Conservation (phyloP, 179 eudicot genomes). For the Beta macrorhiza region DNA sequence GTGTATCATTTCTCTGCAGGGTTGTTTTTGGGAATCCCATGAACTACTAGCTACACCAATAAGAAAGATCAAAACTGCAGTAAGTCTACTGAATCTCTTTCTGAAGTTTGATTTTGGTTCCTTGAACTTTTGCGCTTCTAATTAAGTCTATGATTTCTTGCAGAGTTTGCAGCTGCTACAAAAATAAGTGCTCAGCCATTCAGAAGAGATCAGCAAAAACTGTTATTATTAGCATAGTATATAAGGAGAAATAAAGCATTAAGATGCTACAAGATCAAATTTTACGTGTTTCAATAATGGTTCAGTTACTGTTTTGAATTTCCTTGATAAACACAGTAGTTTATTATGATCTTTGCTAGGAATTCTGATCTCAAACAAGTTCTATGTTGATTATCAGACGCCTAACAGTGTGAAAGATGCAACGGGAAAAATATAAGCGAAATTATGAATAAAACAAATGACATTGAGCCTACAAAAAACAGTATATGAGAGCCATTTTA, state of each 20-base stretch:
- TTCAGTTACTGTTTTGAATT: background rate
- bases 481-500: background rate
- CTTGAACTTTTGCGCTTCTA: background rate
- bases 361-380: background rate
- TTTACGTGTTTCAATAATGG: background rate
- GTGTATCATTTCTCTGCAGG: slow-evolving; percentile 8
- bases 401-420: background rate
- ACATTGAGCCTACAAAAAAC: too few relatives aligned
- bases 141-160: slow-evolving; percentile 5
- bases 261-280: background rate
- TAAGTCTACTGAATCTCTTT: slow-evolving; percentile 1
- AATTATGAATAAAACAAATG: background rate
- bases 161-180: slow-evolving; percentile 5
- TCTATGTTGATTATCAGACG: background rate
- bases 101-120: background rate
- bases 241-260: background rate
- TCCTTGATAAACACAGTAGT: background rate
- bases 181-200: slow-evolving; percentile 1
- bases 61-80: background rate
- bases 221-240: background rate
- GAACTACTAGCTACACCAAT: background rate
- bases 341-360: background rate
- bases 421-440: background rate
- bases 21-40: background rate
- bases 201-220: slow-evolving; percentile 2